Evolutionary conservation across 306 rosid genomes (phyloP).

Genomic region (Cucurbita argyrosperma): DNA sequence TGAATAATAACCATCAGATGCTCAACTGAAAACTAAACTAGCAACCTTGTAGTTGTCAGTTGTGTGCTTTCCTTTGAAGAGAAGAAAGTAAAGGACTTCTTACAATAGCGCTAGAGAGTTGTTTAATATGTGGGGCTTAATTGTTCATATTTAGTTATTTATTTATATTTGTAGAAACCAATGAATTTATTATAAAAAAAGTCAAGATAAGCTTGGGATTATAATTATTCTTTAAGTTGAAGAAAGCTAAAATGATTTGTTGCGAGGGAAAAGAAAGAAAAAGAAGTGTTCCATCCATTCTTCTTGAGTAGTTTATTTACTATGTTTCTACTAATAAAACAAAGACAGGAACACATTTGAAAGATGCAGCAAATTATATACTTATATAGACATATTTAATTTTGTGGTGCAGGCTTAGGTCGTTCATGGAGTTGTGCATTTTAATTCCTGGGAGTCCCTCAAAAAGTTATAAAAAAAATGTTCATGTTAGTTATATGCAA

Average conservation of each 20-base stretch:
- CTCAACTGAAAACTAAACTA: no score
- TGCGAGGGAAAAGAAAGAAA: neutral
- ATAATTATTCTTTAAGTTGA: neutral
- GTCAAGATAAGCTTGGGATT: neutral
- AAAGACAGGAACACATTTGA: neutral
- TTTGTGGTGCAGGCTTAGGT: slow-evolving; percentile 59
- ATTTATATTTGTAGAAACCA: neutral
- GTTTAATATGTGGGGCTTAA: neutral
- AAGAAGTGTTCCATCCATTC: neutral
- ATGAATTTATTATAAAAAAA: neutral
- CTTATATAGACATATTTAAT: neutral
- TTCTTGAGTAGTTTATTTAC: neutral
- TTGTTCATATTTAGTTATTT: neutral
- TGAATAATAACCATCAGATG: no score
- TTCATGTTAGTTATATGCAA: slow-evolving; percentile 33
- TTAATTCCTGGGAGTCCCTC: slow-evolving; percentile 60
- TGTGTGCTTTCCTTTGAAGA: neutral
- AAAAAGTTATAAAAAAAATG: slow-evolving; percentile 25
- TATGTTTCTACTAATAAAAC: neutral
- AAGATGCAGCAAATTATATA: neutral
- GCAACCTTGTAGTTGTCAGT: neutral
- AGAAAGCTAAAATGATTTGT: neutral
- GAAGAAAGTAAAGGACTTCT: neutral
- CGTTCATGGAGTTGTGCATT: slow-evolving; percentile 89
- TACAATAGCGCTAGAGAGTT: neutral